Evolutionary conservation across 2,329 filamentous ascomycete genomes (phyloP), one percentile per base, ranked within the genome.

Genomic region (Clarireedia paspali): DNA sequence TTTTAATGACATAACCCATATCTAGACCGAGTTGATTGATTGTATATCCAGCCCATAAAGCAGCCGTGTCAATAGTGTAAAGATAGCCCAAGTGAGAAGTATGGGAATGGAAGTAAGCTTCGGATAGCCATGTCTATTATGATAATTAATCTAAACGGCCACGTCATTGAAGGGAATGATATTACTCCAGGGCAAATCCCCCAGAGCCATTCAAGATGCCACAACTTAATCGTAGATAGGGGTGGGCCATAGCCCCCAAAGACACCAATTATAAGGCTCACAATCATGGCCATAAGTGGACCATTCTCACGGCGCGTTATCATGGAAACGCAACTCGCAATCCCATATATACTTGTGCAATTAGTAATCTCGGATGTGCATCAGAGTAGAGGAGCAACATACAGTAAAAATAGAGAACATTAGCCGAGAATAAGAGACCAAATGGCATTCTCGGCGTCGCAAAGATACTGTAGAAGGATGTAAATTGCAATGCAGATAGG

Each of bases 221-320:
- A 54, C 2, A 14, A 4, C 2, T 23, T 39, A 9, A 80, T 78
- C 52, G 72, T 74, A 4, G 68, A 64, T 23, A 83, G 66, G 1
- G 74, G 71, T 20, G 80, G 80, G 2, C 77, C 75, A 6, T 78
- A 74, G 4, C 80, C 80, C 2, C 73, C 78, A 12, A 83, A 66
- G 12, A 83, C 75, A 3, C 78, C 76, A 6, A 79, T 73, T 59
- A 83, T 75, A 4, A 84, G 67, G 30, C 72, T 72, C 34, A 75
- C 68, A 72, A 83, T 78, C 6, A 80, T 78, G 1, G 80, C 77
- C 6, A 82, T 67, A 0, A 83, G 67, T 0, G 80, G 80, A 0
- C 79, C 80, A 58, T 83, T 77, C 65, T 83, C 79, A 7, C 80
- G 69, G 17, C 75, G 74, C 23, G 76, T 73, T 1, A 82, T 62